Evolutionary conservation across 2,329 filamentous ascomycete genomes (phyloP), one percentile per base, ranked within the genome.

Genomic region (Aspergillus vadensis): DNA sequence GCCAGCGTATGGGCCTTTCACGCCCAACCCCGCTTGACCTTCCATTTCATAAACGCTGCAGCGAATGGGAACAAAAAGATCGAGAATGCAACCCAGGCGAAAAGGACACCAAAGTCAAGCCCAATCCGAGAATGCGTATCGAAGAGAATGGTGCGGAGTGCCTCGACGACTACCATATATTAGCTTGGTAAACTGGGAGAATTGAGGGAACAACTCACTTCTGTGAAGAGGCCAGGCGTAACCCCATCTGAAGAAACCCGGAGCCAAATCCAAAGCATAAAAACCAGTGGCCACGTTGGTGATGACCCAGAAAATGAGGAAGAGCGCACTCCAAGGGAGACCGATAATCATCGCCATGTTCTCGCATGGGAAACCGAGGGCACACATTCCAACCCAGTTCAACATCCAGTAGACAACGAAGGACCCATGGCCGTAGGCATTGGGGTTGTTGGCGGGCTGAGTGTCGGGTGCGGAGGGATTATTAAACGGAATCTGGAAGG

Each of bases 271-370:
- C 47, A 89, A 76, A 4, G 83, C 75, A 69, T 88, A 86, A 66
- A 89, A 88, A 0, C 80, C 75, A 0, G 85, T 87, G 0, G 81
- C 77, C 0, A 88, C 85, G 66, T 90, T 90, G 6, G 84, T 83
- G 58, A 89, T 86, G 44, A 89, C 85, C 86, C 85, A 88, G 67
- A 88, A 88, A 58, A 89, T 87, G 2, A 90, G 74, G 81, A 86
- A 90, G 0, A 88, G 70, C 0, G 85, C 81, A 55, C 80, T 83
- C 85, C 85, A 89, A 0, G 85, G 86, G 65, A 83, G 78, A 0
- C 85, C 86, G 4, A 89, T 76, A 2, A 88, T 67, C 83, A 88
- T 88, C 0, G 84, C 84, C 27, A 86, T 82, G 66, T 89, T 89
- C 74, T 89, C 86, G 67, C 85, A 87, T 0, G 86, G 85, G 2